A percentile compares a stretch with the other conserved stretches of the same genome.
Conservation (phyloP, 2,329 filamentous ascomycete species). For the Colletotrichum phormii region DNA sequence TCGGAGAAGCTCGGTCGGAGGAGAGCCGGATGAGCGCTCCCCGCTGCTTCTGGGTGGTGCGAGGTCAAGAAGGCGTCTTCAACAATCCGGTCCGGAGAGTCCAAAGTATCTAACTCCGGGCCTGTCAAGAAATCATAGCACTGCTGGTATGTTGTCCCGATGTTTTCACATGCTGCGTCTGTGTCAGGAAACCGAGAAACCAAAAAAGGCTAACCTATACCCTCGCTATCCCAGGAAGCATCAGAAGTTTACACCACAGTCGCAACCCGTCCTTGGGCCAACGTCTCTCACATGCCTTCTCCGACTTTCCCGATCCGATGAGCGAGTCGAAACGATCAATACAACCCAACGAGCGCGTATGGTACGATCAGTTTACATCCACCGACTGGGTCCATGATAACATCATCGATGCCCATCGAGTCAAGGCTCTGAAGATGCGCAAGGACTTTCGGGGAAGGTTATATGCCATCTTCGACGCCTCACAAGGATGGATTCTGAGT, state of each 20-base stretch:
- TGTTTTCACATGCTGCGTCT: not conserved
- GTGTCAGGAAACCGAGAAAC: not conserved
- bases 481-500: slow-evolving; percentile 94
- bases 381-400: slow-evolving; percentile 99
- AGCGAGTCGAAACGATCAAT: slow-evolving; percentile 74
- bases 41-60: slow-evolving; percentile 54
- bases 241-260: slow-evolving; percentile 61
- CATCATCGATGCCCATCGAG: slow-evolving; percentile 91
- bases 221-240: slow-evolving; percentile 46
- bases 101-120: slow-evolving; percentile 36
- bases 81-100: slow-evolving; percentile 42
- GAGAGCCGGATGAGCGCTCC: slow-evolving; percentile 55
- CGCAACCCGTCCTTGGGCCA: slow-evolving; percentile 69
- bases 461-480: slow-evolving; percentile 81
- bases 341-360: slow-evolving; percentile 86
- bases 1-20: slow-evolving; percentile 22
- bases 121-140: slow-evolving; percentile 57
- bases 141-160: slow-evolving; percentile 49
- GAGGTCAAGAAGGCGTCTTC: slow-evolving; percentile 53
- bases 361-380: slow-evolving; percentile 98
- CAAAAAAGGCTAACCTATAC: slow-evolving; percentile 10
- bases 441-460: slow-evolving; percentile 89
- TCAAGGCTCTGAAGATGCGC: slow-evolving; percentile 83
- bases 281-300: slow-evolving; percentile 72
- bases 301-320: slow-evolving; percentile 68